A percentile compares a stretch with the other conserved stretches of the same genome.
Evolutionary conservation across 176 grass and related monocot genomes (phyloP).

Genomic region (Poa annua): DNA sequence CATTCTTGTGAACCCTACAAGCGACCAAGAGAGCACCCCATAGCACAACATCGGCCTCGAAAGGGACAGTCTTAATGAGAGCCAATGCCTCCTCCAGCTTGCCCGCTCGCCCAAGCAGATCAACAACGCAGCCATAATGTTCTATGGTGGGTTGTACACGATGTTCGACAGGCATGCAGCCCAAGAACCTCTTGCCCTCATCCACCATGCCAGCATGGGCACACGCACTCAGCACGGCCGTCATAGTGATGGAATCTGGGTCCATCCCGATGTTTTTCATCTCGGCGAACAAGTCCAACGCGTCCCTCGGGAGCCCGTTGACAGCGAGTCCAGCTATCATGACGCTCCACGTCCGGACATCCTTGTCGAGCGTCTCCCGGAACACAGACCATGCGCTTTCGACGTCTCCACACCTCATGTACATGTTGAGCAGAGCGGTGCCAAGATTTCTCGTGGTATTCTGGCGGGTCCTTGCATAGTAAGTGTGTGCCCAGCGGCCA

Average conservation of each 20-base stretch:
- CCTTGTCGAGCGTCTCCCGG: conserved; percentile 26
- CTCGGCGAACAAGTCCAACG: conserved; percentile 32
- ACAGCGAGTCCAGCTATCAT: conserved; percentile 48
- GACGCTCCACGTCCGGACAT: conserved; percentile 45
- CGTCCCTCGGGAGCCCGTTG: conserved; percentile 39
- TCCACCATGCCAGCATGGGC: conserved; percentile 50
- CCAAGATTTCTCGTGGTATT: conserved; percentile 34
- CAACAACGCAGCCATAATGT: conserved; percentile 49
- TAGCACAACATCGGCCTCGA: conserved; percentile 36
- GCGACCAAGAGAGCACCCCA: conserved; percentile 58
- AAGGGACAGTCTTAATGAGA: conserved; percentile 25
- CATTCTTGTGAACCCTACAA: conserved; percentile 53
- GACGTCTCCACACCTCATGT: conserved; percentile 50
- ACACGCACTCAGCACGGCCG: conserved; percentile 47
- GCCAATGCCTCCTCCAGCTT: conserved; percentile 43
- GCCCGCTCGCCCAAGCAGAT: conserved; percentile 47
- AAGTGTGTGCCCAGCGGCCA: conserved; percentile 45
- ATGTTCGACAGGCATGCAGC: conserved; percentile 26
- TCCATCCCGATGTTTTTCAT: conserved; percentile 33
- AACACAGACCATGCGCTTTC: conserved; percentile 41
- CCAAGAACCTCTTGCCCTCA: conserved; percentile 44
- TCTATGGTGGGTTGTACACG: conserved; percentile 44
- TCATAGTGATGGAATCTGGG: conserved; percentile 50
- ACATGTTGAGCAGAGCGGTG: conserved; percentile 60
- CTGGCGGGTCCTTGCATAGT: conserved; percentile 22